Base-by-base conservation (phyloP, 2,329 filamentous ascomycete genomes). In the Aspergillus fumigatiaffinis region DNA sequence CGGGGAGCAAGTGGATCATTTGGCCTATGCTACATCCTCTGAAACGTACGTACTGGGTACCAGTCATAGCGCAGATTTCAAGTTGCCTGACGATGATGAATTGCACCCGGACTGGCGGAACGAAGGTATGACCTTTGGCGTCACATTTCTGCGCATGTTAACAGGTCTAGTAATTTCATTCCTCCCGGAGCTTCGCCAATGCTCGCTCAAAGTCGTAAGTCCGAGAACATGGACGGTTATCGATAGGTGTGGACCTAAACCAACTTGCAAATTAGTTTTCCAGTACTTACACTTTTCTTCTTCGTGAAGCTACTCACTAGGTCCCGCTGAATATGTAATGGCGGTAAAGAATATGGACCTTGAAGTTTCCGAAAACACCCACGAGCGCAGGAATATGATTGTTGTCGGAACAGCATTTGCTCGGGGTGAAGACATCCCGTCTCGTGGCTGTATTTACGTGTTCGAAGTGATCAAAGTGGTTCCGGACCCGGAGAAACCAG, bases 391-490 rank as follows among this genome's bases (percentile, higher is more conserved):
- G 66, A 87, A 90, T 68, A 82, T 97, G 50, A 83, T 99, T 52
- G 86, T 88, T 0, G 87, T 97, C 1, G 94, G 93, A 14, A 96
- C 93, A 0, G 88, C 91, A 1, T 83, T 94, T 26, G 84, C 87
- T n/a, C 88, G 88, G 59, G 94, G 94, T 44, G 94, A 99, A 75
- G 94, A 97, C 68, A 84, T 96, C 56, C 88, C 92, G 0, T 88
- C 92, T 0, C 86, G 90, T 49, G 94, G 94, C 2, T 85, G 88
- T 44, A 84, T 99, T 42, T 92, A 94, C 66, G 90, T 97, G 50
- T 96, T 94, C 68, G 92, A 97, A 68, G 84, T 99, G 29, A 92
- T 96, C 57, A 85, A 88, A 35, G 94, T 99, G 32, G 93, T 97
- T 1, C 93, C 94, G 0, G 88, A 97, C 61, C 92, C 92, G 0